Evolutionary conservation across 176 grass and related monocot species (phyloP), one percentile per base, ranked within the genome.

Genomic region (Raddia distichophylla): DNA sequence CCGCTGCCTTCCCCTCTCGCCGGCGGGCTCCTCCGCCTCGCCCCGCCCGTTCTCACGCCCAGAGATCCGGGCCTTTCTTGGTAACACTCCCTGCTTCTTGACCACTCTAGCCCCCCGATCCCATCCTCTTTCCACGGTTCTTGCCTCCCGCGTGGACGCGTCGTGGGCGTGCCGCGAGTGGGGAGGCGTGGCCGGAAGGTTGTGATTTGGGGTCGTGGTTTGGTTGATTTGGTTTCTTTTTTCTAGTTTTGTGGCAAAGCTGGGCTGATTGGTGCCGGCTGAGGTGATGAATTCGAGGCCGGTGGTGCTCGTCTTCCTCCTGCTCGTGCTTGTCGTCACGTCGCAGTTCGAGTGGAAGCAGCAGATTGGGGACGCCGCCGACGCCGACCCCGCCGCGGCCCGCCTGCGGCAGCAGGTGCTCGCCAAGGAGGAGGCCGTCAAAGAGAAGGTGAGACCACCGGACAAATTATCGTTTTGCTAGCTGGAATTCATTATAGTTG

Each of bases 311-410:
- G 63, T 92, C 56, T 84, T 84, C 79, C 87, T 92, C 18, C 80
- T 92, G 18, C 48, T 92, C 32, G 90, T 89, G 73, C 90, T 92
- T 62, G 77, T 92, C 56, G 67, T 92, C 69, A 89, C 90, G 69
- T 89, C 90, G 58, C 90, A 92, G 75, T 92, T 92, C 65, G 90
- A 92, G 70, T 92, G 90, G 90, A 94, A 91, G 76, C 82, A 91
- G 79, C 88, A 94, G 74, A 86, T 94, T 63, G 88, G 83, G 78
- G 83, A 94, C 55, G 88, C 74, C 27, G 91, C 81, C 12, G 87
- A 93, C 3, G 66, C 72, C 11, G 84, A 94, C 73, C 85, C 78
- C 1, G 57, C 69, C 5, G 58, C 85, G 6, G 58, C 79, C 20
- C 66, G 57, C 32, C 73, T 80, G 45, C 76, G 83, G 54, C 88